Base-by-base conservation (phyloP, 345 rosid species). In the Corchorus olitorius region DNA sequence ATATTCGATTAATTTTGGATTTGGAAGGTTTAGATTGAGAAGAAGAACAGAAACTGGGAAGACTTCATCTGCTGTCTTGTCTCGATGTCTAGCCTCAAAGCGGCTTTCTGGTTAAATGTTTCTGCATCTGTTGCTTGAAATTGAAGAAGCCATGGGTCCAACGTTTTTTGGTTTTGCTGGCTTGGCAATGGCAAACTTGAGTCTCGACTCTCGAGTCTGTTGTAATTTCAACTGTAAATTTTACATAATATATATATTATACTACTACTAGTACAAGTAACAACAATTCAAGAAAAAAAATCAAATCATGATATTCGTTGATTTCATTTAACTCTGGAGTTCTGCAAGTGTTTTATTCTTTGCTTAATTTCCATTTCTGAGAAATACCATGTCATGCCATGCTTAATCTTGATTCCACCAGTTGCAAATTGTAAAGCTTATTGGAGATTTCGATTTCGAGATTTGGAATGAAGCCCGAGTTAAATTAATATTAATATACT, bases 201-300 rank as follows among this genome's bases (percentile, higher is more conserved):
- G 55, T 71, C 37, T 52, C n/a, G n/a, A n/a, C n/a, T n/a, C n/a
- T n/a, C n/a, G 69, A 45, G 55, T 71, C 37, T 52, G 46, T 33
- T 81, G 80, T 81, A 68, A 27, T 73, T 54, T 77, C 17, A 66
- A 77, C 65, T 81, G 80, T 81, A 81, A 66, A 73, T 81, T 81
- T 62, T 27, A 27, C 27, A 27, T 27, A 27, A 27, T 27, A 27
- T 27, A 27, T 27, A 27, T 27, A 27, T 27, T 54, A 11, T 46
- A 61, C 61, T 39, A 39, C 43, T 6, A 39, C 27, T 27, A 27
- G 27, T 27, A 39, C 43, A n/a, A n/a, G n/a, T n/a, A n/a, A n/a
- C n/a, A 39, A 81, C 52, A 12, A 33, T 17, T 48, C 22, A 35
- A 10, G 43, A 39, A 39, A 35, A 11, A 27, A 27, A 27, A 27